Base-by-base conservation (phyloP, 306 rosid genomes). In the Cicer cuneatum region DNA sequence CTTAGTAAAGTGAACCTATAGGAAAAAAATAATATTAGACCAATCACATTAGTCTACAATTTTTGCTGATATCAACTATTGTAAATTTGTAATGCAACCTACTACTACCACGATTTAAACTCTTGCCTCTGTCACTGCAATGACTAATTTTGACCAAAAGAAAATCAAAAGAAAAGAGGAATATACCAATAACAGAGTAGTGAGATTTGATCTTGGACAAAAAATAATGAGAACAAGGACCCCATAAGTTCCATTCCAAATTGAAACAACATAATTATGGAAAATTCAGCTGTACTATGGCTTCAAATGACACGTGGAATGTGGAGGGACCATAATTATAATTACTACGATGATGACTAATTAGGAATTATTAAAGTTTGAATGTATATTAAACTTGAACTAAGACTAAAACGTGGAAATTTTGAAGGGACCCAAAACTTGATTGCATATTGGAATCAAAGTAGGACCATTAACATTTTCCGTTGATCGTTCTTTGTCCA, bases 171-270 rank as follows among this genome's bases (percentile, higher is more conserved):
- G 16, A 3, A 61, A 16, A 4, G 47, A 48, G 16, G 68, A 74
- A 63, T 60, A 71, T 61, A 39, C 24, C 35, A 59, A 16, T n/a
- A 37, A 53, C 57, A 5, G 38, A 58, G 62, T 10, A 75, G 45
- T 53, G 69, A 68, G 57, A 19, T n/a, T 56, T 57, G 51, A 70
- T 75, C 37, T 76, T 64, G 78, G 72, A 59, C 52, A 68, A 29
- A 76, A 59, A 74, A 37, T 67, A 66, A 72, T 41, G 78, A 56
- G 48, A 82, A 68, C 11, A 48, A 75, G 75, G 82, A 33, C 72
- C 85, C 89, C 61, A 42, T 8, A 69, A 72, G 15, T 40, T 85
- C 60, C 79, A 82, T 80, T 71, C 76, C 69, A 53, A 46, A 51
- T 75, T 74, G 84, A 72, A 74, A 71, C 49, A 33, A 64, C 69